Percentiles rank a stretch among this genome's conserved stretches.
These are phyloP conservation scores for Solanum tacnaense DNA, from an alignment of 257 asterid species.

Conservation along the genomic window DNA sequence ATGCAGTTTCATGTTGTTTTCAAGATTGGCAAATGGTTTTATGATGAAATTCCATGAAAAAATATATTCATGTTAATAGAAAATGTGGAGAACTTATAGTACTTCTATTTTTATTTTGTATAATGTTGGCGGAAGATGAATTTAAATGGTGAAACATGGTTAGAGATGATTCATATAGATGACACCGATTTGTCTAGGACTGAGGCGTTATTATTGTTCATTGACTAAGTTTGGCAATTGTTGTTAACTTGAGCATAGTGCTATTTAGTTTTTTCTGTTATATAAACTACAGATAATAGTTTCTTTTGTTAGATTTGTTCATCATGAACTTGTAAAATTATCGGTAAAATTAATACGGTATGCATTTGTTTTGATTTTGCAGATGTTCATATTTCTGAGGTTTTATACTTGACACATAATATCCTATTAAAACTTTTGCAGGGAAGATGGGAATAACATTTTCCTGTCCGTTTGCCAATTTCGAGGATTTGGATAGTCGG, in stretches of 20 bases:
- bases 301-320: neutral
- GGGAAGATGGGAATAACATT: slow-evolving; percentile 54
- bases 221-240: neutral
- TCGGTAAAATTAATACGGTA: neutral
- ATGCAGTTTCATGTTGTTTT: neutral
- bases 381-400: neutral
- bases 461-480: slow-evolving; percentile 23
- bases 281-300: neutral
- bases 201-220: neutral
- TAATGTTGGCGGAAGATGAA: neutral
- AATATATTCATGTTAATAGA: neutral
- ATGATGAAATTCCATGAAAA: neutral
- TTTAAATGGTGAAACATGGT: neutral
- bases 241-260: neutral
- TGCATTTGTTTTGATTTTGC: neutral
- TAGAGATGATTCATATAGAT: neutral
- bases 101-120: neutral
- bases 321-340: neutral
- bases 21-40: neutral
- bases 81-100: neutral
- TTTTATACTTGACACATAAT: neutral
- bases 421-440: slow-evolving; percentile 1
- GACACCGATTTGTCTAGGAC: neutral
- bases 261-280: neutral
- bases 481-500: slow-evolving; percentile 33